Conservation (phyloP, 345 rosid genomes). For the Dipteronia dyeriana region DNA sequence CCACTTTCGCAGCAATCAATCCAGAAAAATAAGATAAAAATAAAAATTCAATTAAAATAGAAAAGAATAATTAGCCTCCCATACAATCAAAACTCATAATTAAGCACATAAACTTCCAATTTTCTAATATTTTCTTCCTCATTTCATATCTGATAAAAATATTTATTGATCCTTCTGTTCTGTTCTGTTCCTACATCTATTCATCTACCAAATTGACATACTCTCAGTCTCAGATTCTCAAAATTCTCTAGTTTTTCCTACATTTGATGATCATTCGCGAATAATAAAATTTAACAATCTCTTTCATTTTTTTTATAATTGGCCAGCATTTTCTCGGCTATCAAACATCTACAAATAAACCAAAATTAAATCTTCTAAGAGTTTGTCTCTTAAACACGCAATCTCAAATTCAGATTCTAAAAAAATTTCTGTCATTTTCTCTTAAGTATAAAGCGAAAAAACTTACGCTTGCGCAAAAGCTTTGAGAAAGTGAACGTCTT, state of each 20-base stretch:
- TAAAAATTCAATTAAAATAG: neutral
- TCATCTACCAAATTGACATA: neutral
- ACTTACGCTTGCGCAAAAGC: constrained; percentile 92
- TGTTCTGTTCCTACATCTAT: neutral
- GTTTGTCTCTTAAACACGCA: neutral
- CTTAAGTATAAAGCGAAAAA: neutral
- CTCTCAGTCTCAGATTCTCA: neutral
- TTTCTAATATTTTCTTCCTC: no score
- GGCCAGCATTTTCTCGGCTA: neutral
- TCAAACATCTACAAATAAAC: neutral
- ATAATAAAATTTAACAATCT: neutral
- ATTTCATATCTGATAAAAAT: neutral
- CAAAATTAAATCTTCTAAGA: neutral
- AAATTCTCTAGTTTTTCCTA: neutral
- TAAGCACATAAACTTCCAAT: no score
- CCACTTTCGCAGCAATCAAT: neutral
- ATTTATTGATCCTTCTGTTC: neutral
- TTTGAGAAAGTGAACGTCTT: constrained; percentile 84
- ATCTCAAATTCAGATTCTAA: neutral
- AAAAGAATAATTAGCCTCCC: neutral
- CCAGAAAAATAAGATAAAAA: neutral
- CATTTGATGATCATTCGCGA: neutral
- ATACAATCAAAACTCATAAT: neutral
- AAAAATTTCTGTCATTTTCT: neutral
- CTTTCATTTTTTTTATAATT: neutral